Percentiles rank a stretch among this genome's conserved stretches.
phyloP scores from a whole-genome alignment of 805 yeast species.

The Deakozyma indianensis region DNA sequence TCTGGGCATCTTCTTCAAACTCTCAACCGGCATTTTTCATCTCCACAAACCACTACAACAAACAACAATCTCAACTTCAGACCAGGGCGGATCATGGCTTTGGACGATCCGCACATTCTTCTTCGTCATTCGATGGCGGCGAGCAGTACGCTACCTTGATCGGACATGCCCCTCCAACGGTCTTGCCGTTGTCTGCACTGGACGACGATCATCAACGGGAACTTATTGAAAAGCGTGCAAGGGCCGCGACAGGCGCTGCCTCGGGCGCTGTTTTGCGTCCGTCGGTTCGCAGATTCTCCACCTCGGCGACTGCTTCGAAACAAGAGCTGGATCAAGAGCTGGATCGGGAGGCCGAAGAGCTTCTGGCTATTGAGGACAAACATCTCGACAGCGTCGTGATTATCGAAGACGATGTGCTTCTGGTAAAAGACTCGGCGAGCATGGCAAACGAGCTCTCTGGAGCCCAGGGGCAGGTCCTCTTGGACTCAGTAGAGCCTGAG shows the following conservation, averaged over 20 bases:
- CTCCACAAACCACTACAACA: slow-evolving; percentile 24
- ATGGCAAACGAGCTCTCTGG: neutral
- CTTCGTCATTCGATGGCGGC: slow-evolving; percentile 8
- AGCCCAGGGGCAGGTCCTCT: neutral
- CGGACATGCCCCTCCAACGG: slow-evolving; percentile 4
- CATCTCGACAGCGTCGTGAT: no score
- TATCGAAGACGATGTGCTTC: no score
- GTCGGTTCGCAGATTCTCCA: neutral
- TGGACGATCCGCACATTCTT: slow-evolving; percentile 6
- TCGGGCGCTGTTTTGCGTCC: neutral
- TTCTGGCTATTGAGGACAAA: no score
- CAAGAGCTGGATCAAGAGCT: neutral
- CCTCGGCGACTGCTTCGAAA: neutral
- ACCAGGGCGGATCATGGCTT: slow-evolving; percentile 3
- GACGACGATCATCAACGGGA: slow-evolving; percentile 8
- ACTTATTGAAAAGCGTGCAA: slow-evolving; percentile 2
- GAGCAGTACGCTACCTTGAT: neutral
- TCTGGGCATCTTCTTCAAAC: slow-evolving; percentile 20
- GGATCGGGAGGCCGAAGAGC: no score
- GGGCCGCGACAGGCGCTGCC: neutral
- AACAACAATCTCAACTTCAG: slow-evolving; percentile 24
- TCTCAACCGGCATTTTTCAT: slow-evolving; percentile 25
- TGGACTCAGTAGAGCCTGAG: neutral
- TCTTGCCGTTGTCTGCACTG: slow-evolving; percentile 7
- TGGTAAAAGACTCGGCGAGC: no score